Percentiles rank a stretch among this genome's conserved stretches.
Conservation (phyloP, 139 green algal species). For the Diplosphaera chodatii region DNA sequence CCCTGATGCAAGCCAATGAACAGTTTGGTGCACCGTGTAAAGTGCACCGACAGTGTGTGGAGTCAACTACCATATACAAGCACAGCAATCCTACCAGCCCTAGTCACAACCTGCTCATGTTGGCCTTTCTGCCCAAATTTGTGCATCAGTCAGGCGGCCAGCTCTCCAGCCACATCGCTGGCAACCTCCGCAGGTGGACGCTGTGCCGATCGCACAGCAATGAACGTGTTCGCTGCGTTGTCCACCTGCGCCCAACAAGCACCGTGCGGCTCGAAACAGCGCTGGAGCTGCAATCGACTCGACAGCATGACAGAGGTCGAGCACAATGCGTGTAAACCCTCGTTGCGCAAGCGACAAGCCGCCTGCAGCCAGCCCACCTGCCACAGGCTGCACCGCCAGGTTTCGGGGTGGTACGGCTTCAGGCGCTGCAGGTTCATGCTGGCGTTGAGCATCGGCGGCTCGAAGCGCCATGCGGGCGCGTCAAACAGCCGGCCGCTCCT, state of each 20-base stretch:
- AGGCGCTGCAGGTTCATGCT: constrained; percentile 13
- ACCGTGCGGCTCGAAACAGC: no score
- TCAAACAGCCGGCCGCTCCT: constrained; percentile 29
- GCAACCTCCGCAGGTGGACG: constrained; percentile 16
- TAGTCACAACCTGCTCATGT: no score
- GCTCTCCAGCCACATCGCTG: not conserved
- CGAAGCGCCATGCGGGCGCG: constrained; percentile 56
- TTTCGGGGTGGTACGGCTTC: constrained; percentile 51
- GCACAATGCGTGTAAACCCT: no score
- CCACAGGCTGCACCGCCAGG: constrained; percentile 69
- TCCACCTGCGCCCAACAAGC: constrained; percentile 35
- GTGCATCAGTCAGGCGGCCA: not conserved
- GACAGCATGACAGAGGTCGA: no score
- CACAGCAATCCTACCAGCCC: no score
- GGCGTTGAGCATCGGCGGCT: constrained; percentile 22
- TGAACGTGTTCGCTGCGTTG: constrained; percentile 46
- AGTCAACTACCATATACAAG: no score
- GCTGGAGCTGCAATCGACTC: no score
- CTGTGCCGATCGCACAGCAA: constrained; percentile 33
- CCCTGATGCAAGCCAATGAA: no score
- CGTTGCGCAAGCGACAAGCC: no score
- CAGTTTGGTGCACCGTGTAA: no score
- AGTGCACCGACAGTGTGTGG: no score
- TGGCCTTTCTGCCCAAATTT: no score
- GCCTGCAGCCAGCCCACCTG: constrained; percentile 30